Base-by-base conservation (phyloP, 2,329 filamentous ascomycete species). In the Scedosporium aurantiacum region DNA sequence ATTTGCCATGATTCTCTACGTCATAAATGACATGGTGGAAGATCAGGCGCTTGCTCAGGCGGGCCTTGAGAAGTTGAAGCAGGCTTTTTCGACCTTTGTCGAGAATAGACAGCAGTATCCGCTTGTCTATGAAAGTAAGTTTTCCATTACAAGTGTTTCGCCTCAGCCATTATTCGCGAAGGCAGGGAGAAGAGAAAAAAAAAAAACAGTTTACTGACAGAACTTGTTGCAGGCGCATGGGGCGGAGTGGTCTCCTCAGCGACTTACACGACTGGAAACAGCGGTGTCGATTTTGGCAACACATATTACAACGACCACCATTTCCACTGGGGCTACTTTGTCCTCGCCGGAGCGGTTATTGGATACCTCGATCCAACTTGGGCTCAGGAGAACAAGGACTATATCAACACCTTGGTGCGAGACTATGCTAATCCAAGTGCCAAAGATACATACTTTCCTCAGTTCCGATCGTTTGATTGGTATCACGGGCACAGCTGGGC, bases 401-500 rank as follows among this genome's bases (percentile, higher is more conserved):
- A 87, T 76, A 86, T 97, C 65, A 90, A 97, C 71, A 84, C 83
- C 65, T 79, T 99, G 55, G 86, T 94, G 57, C 87, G 94, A 62
- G 94, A 99, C 66, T 74, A 82, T 57, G 87, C 91, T 55, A 96
- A 96, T 72, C 86, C 91, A 0, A 86, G 83, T 66, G 70, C 78
- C 2, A 71, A 80, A 18, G 92, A 96, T 70, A 78, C 80, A 28
- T 84, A 84, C 67, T 97, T 95, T 72, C 92, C 93, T 0, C 86
- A 90, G 66, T 92, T 82, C 64, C 84, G 94, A 57, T 84, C 79
- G 62, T 97, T 97, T 69, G 94, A 97, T 74, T 97, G 91, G 90
- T 97, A 87, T 72, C 86, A 95, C 69, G 94, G 93, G 1, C 94
- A 97, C 78, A 91, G 88, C 63, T 97, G 93, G 91, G 93, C 93